These are phyloP conservation scores for Vitis cinerea DNA, from an alignment of 164 flowering plant genomes.

Conservation along the genomic window DNA sequence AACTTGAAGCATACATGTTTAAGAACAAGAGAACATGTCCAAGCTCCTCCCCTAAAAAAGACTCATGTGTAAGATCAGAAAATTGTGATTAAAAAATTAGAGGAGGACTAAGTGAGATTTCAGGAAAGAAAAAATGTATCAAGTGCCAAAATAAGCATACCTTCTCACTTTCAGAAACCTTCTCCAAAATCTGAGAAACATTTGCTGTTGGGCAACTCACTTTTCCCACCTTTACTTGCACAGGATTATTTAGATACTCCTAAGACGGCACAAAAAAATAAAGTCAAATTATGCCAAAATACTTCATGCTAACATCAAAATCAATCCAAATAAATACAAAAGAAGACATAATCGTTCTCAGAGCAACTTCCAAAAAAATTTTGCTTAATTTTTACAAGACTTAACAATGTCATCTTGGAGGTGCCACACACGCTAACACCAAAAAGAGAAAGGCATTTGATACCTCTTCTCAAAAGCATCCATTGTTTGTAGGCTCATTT, in stretches of 20 bases:
- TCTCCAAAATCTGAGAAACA: conserved; percentile 54
- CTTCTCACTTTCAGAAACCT: conserved; percentile 58
- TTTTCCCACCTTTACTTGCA: conserved; percentile 69
- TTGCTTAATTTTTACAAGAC: too few relatives aligned
- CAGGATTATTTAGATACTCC: conserved; percentile 57
- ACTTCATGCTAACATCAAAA: not conserved
- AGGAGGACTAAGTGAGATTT: not conserved
- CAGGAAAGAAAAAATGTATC: not conserved
- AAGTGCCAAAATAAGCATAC: conserved; percentile 19
- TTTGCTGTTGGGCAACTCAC: conserved; percentile 66
- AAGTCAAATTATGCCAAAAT: not conserved
- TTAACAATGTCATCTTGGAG: too few relatives aligned
- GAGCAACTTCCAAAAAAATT: too few relatives aligned
- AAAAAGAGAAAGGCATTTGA: not conserved
- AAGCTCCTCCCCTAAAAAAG: too few relatives aligned
- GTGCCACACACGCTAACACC: too few relatives aligned
- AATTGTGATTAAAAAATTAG: not conserved
- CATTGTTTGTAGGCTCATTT: not conserved
- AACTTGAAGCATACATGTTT: too few relatives aligned
- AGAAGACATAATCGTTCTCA: too few relatives aligned
- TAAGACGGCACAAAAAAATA: conserved; percentile 14
- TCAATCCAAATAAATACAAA: too few relatives aligned
- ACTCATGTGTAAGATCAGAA: too few relatives aligned
- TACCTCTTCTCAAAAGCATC: not conserved
- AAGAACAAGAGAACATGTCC: too few relatives aligned